phyloP scores from a whole-genome alignment of 805 yeast species.

The Suhomyces vadensis region DNA sequence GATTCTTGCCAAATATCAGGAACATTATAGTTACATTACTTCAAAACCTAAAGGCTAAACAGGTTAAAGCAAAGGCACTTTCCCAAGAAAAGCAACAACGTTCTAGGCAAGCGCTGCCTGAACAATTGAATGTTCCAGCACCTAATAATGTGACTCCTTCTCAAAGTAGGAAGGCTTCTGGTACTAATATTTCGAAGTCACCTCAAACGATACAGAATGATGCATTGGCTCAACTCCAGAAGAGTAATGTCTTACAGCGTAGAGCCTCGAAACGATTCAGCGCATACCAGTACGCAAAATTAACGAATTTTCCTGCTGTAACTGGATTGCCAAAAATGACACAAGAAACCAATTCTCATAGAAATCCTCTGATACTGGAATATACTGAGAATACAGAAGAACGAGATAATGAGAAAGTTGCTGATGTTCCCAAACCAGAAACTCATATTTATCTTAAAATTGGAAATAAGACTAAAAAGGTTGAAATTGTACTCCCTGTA shows the following conservation, averaged over 20 bases:
- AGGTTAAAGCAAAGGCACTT: slow-evolving; percentile 50
- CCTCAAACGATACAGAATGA: slow-evolving; percentile 33
- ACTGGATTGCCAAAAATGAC: slow-evolving; percentile 15
- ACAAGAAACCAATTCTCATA: slow-evolving; percentile 1
- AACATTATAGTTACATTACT: slow-evolving; percentile 80
- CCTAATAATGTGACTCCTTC: slow-evolving; percentile 1
- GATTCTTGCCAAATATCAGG: slow-evolving; percentile 79
- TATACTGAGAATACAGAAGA: neutral
- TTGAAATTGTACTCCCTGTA: slow-evolving; percentile 44
- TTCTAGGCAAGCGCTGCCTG: slow-evolving; percentile 11
- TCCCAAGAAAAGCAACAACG: slow-evolving; percentile 23
- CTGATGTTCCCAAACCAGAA: slow-evolving; percentile 5
- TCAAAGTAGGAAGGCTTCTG: slow-evolving; percentile 7
- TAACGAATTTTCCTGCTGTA: slow-evolving; percentile 44
- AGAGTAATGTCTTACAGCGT: slow-evolving; percentile 80
- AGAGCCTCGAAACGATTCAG: slow-evolving; percentile 93
- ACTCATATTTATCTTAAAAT: slow-evolving; percentile 49
- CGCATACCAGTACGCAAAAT: slow-evolving; percentile 86
- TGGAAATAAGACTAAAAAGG: slow-evolving; percentile 57
- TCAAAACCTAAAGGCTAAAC: slow-evolving; percentile 79
- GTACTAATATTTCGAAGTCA: neutral
- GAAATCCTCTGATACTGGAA: neutral
- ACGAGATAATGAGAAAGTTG: neutral
- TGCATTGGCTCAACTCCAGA: slow-evolving; percentile 76
- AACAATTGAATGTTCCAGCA: slow-evolving; percentile 12